Evolutionary conservation across 176 grass and related monocot genomes (phyloP), one percentile per base, ranked within the genome.

Genomic region (Otatea glauca): DNA sequence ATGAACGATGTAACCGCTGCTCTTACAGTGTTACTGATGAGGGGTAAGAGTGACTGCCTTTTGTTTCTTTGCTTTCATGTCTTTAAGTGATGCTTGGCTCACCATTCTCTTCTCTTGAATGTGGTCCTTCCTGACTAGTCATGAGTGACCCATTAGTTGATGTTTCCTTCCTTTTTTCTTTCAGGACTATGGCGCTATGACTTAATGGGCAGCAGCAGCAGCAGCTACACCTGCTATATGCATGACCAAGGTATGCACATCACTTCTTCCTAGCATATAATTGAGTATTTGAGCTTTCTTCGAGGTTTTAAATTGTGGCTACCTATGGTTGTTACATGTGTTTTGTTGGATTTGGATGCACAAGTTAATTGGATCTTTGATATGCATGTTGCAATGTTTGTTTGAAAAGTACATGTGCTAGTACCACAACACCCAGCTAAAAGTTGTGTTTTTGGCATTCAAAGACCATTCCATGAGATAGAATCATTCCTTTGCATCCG

Each of bases 401-500:
- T 16, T 34, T 68, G 11, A 10, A 27, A 77, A 87, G 12, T 74
- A 63, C 60, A 74, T 85, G 51, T 42, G 7, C 0, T 54, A 54
- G 16, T 75, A 43, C 62, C 45, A 10, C 0, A 25, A 32, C 53
- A 56, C 3, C 49, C 18, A 42, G 47, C 45, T 51, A 23, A 20
- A 44, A 85, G 5, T 55, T 20, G 45, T 14, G 38, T 68, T 42
- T 63, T 29, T 76, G 21, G 4, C 35, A 39, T 32, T 18, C 5
- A 45, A 13, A 49, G 25, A 45, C 38, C 37, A 45, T 87, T 75
- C 25, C 77, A 81, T 81, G 62, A 60, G 49, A 87, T 74, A 48
- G 75, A 58, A 38, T 1, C 5, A 48, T 81, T 58, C 79, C 14
- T 68, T 87, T 7, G 42, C 65, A 63, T 62, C 41, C 14, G 25